Evolutionary conservation across 2,329 filamentous ascomycete genomes (phyloP), one percentile per base, ranked within the genome.

Genomic region (Elsinoe ampelina): DNA sequence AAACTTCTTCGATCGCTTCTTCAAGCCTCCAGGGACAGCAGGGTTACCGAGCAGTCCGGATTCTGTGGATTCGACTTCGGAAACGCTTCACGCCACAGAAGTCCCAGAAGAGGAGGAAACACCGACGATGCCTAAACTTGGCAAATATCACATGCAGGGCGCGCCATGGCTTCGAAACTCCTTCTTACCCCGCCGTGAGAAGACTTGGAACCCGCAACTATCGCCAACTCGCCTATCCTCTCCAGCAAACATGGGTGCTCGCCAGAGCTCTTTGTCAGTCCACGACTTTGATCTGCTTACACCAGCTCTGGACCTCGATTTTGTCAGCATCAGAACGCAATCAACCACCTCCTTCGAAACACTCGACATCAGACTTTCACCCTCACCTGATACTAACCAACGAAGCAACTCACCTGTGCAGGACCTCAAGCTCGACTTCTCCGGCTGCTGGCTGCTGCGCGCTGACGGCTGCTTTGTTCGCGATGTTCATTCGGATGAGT

Each of bases 1-100:
- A n/a, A 52, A 52, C 35, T 52, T 52, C 32, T 52, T 52, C 19
- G 48, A 52, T 15, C 48, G 48, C 32, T 52, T 52, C 34, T 36
- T 52, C 48, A 35, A 19, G 15, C 17, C 7, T 8, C 35, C 48
- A 12, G 12, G 15, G 10, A 17, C 3, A 35, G 12, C 36, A 19
- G 20, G 13, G 5, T 26, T 12, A 12, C 19, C 19, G 19, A 35
- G 11, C 3, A 26, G 38, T 7, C 10, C 32, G 11, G n/a, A 30
- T 19, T 2, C 47, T n/a, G 2, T 19, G 15, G 13, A 30, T 22
- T n/a, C 20, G 13, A 11, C 19, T 34, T 12, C 17, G 41, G 13
- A 17, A 22, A 34, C 22, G 10, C 26, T 50, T 12, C 12, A 30
- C 17, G 45, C 15, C 7, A 15, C n/a, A 13, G n/a, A 5, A 19